Percentiles rank a stretch among this genome's conserved stretches.
Conservation (phyloP, 2,329 filamentous ascomycete species). For the Penicillium oxalicum region DNA sequence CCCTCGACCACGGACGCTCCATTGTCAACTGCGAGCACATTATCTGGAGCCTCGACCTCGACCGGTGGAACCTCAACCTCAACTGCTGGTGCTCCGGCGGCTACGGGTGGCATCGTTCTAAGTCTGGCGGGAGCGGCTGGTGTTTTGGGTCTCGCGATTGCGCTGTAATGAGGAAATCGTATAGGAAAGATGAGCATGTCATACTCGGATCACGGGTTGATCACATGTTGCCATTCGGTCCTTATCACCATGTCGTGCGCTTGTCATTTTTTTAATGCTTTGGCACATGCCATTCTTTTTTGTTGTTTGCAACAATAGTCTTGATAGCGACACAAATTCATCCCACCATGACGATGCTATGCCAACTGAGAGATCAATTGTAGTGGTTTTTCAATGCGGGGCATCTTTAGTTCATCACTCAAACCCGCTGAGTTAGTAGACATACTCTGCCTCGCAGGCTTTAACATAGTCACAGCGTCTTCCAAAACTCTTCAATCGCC, state of each 20-base stretch:
- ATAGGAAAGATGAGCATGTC: not conserved
- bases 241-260: too few relatives aligned
- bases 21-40: not conserved
- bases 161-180: slow-evolving; percentile 3
- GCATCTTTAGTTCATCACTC: too few relatives aligned
- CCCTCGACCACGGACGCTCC: slow-evolving; percentile 2
- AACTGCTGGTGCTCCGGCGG: slow-evolving; percentile 9
- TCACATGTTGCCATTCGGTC: too few relatives aligned
- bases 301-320: not conserved
- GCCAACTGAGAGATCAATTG: too few relatives aligned
- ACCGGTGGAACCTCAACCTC: slow-evolving; percentile 7
- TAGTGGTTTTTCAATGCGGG: too few relatives aligned
- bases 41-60: slow-evolving; percentile 3
- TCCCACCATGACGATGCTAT: too few relatives aligned
- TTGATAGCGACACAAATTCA: not conserved
- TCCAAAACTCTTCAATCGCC: slow-evolving; percentile 26
- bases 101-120: slow-evolving; percentile 13
- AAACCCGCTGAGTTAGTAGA: too few relatives aligned
- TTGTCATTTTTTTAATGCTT: not conserved
- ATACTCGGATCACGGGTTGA: too few relatives aligned
- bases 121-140: slow-evolving; percentile 14
- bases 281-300: not conserved
- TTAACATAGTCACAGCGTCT: slow-evolving; percentile 19
- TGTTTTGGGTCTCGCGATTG: slow-evolving; percentile 17
- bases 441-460: too few relatives aligned